Percentiles rank a stretch among this genome's conserved stretches.
phyloP scores from a whole-genome alignment of 352 stramenopile genomes.

The Phytophthora ohioensis region DNA sequence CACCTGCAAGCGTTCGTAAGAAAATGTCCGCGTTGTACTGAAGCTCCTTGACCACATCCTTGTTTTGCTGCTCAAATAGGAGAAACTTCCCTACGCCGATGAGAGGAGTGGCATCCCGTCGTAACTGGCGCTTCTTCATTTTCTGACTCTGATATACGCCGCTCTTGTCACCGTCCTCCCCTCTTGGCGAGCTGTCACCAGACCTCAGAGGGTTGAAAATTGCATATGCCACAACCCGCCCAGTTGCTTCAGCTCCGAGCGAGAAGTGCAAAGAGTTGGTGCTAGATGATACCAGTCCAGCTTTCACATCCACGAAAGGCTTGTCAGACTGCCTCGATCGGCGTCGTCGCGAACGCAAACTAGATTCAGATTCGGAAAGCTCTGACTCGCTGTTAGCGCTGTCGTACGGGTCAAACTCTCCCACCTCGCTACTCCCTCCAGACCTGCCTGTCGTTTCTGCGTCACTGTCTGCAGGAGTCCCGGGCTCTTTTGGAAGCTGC shows the following conservation, averaged over 20 bases:
- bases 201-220: constrained; percentile 67
- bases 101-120: constrained; percentile 73
- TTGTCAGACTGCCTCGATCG: constrained; percentile 43
- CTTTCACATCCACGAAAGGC: constrained; percentile 35
- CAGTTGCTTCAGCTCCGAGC: constrained; percentile 84
- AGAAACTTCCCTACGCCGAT: constrained; percentile 83
- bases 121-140: constrained; percentile 74
- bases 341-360: constrained; percentile 36
- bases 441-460: constrained; percentile 38
- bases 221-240: constrained; percentile 80
- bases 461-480: constrained; percentile 48
- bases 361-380: constrained; percentile 76
- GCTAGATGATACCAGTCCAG: constrained; percentile 42
- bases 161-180: constrained; percentile 30
- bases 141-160: constrained; percentile 62
- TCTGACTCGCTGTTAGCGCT: constrained; percentile 89
- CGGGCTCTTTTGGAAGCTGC: constrained; percentile 61
- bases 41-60: constrained; percentile 92
- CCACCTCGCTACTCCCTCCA: constrained; percentile 39
- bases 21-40: constrained; percentile 91
- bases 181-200: constrained; percentile 32
- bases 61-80: constrained; percentile 92
- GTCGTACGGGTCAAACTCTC: constrained; percentile 68
- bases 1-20: constrained; percentile 66
- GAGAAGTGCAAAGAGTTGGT: constrained; percentile 85